Evolutionary conservation across 2,329 filamentous ascomycete genomes (phyloP).

Genomic region (Talaromyces marneffei): DNA sequence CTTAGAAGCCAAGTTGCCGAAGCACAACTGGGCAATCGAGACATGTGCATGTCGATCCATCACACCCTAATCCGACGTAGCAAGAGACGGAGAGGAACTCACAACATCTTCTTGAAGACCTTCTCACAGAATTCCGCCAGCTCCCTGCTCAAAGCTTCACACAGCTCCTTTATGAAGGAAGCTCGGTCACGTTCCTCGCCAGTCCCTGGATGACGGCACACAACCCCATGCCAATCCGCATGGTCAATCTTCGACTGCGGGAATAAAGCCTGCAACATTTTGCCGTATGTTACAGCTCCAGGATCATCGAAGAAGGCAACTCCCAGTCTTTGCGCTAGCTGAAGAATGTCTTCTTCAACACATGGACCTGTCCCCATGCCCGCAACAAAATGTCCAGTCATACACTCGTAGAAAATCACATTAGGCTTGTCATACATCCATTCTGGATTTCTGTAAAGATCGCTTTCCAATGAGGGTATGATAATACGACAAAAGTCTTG

Average conservation of each 20-base stretch:
- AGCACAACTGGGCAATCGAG: not conserved
- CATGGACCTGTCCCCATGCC: not conserved
- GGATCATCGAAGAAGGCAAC: not conserved
- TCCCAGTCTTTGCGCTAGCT: not conserved
- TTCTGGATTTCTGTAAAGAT: not conserved
- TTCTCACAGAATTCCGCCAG: not conserved
- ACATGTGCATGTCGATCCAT: not conserved
- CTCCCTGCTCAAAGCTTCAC: not conserved
- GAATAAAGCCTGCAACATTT: not conserved
- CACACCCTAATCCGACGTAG: not conserved
- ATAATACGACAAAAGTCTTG: not conserved
- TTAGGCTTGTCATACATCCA: not conserved
- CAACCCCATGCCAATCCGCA: constrained; percentile 1
- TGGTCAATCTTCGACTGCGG: not conserved
- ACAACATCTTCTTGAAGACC: not conserved
- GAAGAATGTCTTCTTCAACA: not conserved
- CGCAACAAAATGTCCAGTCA: not conserved
- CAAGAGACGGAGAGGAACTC: not conserved
- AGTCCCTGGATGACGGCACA: not conserved
- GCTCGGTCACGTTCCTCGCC: not conserved
- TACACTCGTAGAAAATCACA: not conserved
- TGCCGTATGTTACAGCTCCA: not conserved
- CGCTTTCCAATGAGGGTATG: not conserved
- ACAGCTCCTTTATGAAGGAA: not conserved
- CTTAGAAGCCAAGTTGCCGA: not conserved